Conservation (phyloP, 2,329 filamentous ascomycete genomes). For the Pyrenophora graminea region DNA sequence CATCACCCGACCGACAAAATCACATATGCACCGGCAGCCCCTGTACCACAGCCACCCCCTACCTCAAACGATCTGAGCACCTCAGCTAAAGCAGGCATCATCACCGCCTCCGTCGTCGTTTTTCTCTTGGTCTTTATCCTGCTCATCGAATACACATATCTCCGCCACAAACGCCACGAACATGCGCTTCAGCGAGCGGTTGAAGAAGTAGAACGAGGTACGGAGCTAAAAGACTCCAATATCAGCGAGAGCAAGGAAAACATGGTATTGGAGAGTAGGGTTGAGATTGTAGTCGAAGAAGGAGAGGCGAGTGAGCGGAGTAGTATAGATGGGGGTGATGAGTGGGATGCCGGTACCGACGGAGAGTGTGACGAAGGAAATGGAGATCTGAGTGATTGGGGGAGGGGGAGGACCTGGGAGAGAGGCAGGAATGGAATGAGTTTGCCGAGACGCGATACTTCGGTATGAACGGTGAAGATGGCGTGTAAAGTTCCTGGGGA, state of each 20-base stretch:
- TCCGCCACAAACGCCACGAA: conserved; percentile 23
- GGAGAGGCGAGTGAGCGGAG: conserved; percentile 11
- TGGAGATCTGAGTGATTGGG: conserved; percentile 15
- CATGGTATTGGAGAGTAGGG: conserved; percentile 31
- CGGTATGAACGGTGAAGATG: too few relatives aligned
- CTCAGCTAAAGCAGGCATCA: conserved; percentile 11
- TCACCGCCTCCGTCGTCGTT: conserved; percentile 3
- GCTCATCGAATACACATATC: conserved; percentile 19
- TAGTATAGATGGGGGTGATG: neutral
- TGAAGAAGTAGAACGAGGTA: conserved; percentile 25
- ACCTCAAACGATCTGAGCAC: conserved; percentile 14
- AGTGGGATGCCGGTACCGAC: conserved; percentile 11
- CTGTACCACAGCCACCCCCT: neutral
- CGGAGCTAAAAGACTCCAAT: conserved; percentile 4
- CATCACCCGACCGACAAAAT: neutral
- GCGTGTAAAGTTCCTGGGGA: too few relatives aligned
- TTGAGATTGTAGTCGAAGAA: conserved; percentile 29
- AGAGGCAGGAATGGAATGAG: conserved; percentile 20
- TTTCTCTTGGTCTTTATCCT: conserved; percentile 14
- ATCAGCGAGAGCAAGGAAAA: conserved; percentile 24
- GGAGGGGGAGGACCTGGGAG: conserved; percentile 17
- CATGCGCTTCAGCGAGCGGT: conserved; percentile 22
- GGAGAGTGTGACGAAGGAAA: conserved; percentile 7
- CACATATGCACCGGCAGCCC: neutral
- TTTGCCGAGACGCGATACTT: conserved; percentile 9